Evolutionary conservation across 2,329 filamentous ascomycete genomes (phyloP), one percentile per base, ranked within the genome.

Genomic region (Reticulascus tulasneorum): DNA sequence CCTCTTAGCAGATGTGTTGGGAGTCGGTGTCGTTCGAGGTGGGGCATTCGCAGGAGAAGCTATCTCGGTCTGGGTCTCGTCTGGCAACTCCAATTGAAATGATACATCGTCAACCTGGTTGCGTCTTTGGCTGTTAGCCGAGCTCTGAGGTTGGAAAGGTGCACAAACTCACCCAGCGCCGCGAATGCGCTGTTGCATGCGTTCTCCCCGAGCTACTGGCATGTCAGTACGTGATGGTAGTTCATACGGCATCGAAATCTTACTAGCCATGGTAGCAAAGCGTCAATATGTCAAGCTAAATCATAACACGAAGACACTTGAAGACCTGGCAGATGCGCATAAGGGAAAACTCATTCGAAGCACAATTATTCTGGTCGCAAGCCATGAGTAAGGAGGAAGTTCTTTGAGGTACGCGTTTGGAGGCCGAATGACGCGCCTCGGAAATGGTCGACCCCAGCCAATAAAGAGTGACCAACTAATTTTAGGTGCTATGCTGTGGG

Each of bases 141-240:
- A 20, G 3, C 4, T 31, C 9, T 18, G 13, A 7, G n/a, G 30
- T 39, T 28, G 41, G 32, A 18, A 26, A 24, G 11, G 17, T 20
- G 9, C 11, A 3, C 19, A 10, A 10, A 56, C 73, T 47, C 66
- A 80, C 77, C 77, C 75, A 26, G 78, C 77, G 43, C 79, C 79
- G 44, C 79, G 77, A 54, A 83, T 73, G 53, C 79, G 77, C 61
- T 79, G 71, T 45, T 77, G 75, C 63, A 82, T 70, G 51, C 77
- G 75, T 54, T 79, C 76, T 48, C 77, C 73, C 47, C 78, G 75
- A 52, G 67, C 71, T 75, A 38, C 23, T 17, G 17, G 8, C 4
- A 35, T 4, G 24, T 44, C 29, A 40, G 35, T 34, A 27, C n/a
- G 34, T 29, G n/a, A 35, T 24, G 35, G 35, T 17, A 23, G 15